Conservation (phyloP, 768 basidiomycete species). For the Rhodosporidiobolus odoratus region DNA sequence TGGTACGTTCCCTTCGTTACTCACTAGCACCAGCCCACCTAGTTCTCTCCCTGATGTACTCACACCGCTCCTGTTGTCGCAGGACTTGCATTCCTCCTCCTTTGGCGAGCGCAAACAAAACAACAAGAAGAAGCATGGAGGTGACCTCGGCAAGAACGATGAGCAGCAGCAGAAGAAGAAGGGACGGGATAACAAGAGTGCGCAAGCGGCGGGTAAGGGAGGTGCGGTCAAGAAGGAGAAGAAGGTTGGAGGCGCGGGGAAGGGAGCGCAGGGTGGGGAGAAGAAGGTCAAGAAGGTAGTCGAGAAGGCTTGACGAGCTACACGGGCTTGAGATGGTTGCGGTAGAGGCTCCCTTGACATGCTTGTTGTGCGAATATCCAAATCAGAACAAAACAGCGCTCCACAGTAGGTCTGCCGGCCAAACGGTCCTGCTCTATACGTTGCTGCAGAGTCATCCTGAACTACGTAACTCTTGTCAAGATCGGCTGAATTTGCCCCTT, state of each 20-base stretch:
- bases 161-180: neutral
- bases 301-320: neutral
- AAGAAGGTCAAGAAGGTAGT: neutral
- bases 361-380: no score
- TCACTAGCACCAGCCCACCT: neutral
- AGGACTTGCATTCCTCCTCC: no score
- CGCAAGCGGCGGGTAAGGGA: slow-evolving; percentile 19
- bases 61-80: neutral
- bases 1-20: slow-evolving; percentile 57
- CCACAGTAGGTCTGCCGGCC: no score
- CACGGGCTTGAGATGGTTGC: no score
- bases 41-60: slow-evolving; percentile 49
- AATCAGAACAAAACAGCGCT: no score
- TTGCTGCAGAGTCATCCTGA: no score
- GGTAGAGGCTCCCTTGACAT: no score
- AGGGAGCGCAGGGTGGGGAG: neutral
- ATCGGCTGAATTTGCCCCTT: no score
- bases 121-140: slow-evolving; percentile 50
- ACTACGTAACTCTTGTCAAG: no score
- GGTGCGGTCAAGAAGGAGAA: slow-evolving; percentile 2
- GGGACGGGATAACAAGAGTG: neutral
- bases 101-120: slow-evolving; percentile 86
- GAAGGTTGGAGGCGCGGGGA: neutral
- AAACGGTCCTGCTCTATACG: no score
- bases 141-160: neutral